phyloP scores from a whole-genome alignment of 2,329 filamentous ascomycete genomes.

The Cadophora sp. region DNA sequence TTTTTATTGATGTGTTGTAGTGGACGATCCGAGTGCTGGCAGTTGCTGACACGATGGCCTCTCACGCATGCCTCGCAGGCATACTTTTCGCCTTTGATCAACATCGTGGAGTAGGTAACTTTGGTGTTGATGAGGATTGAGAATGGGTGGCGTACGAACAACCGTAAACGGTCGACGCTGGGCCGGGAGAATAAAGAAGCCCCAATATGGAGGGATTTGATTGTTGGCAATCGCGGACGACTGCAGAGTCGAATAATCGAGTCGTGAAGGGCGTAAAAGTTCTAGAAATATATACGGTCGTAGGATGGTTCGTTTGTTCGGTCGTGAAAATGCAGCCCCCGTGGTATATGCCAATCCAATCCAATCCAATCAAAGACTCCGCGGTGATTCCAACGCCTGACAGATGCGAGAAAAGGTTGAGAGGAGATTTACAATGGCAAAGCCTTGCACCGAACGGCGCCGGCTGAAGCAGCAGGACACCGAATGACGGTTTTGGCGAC shows the following conservation, averaged over 20 bases:
- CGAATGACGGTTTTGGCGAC: constrained; percentile 43
- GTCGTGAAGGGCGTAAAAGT: constrained; percentile 37
- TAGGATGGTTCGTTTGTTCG: constrained; percentile 10
- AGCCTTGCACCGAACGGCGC: constrained; percentile 47
- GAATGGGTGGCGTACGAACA: constrained; percentile 35
- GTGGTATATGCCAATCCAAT: constrained; percentile 39
- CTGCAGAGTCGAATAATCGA: constrained; percentile 47
- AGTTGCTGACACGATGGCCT: constrained; percentile 98
- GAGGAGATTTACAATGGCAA: constrained; percentile 38
- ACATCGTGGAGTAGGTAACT: constrained; percentile 58
- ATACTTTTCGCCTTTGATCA: constrained; percentile 95
- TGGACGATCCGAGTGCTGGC: constrained; percentile 91
- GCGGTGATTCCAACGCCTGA: constrained; percentile 43
- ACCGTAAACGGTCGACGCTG: constrained; percentile 41
- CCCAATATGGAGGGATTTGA: constrained; percentile 38
- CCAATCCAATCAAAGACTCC: constrained; percentile 38
- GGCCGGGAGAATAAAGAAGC: constrained; percentile 38
- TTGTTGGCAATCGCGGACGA: constrained; percentile 42
- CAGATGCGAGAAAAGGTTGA: constrained; percentile 36
- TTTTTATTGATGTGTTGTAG: constrained; percentile 97
- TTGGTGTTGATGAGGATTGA: constrained; percentile 35
- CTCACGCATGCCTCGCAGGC: constrained; percentile 93
- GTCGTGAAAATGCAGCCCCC: constrained; percentile 34
- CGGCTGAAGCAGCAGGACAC: constrained; percentile 45
- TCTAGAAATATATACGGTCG: constrained; percentile 22